Evolutionary conservation across 2,329 filamentous ascomycete species (phyloP), one percentile per base, ranked within the genome.

Genomic region (Xenoacremonium recifei): DNA sequence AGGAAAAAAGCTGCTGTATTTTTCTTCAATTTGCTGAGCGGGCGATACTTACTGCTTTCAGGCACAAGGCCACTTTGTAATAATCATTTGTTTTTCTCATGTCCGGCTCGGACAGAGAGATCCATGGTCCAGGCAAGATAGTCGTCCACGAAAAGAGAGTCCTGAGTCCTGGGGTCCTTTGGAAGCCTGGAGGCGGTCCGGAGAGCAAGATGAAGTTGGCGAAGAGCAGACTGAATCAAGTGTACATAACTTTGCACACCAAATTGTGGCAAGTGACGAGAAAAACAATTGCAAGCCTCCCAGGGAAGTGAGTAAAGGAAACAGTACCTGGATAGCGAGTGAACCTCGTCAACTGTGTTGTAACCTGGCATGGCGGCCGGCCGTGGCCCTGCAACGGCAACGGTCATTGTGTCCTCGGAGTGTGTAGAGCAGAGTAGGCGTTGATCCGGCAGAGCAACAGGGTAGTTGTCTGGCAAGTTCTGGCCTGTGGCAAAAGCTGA

Each of bases 291-390:
- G 61, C 60, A 64, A 60, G 59, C 50, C 57, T 66, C 65, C 68
- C 71, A 66, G 66, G 68, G 61, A 63, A 64, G 56, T 54, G 62
- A 63, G 58, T 54, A 63, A 69, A 71, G 64, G 64, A 70, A 73
- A 72, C 73, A 78, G 69, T 82, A 82, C 78, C 78, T 82, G 70
- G 75, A 71, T 62, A 79, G 73, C 60, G 75, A 76, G 62, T 77
- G 72, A 66, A 77, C 75, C 67, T 80, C 76, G 64, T 79, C 75
- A 66, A 72, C 61, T 58, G 71, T 69, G 58, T 69, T 76, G 70
- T 70, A 78, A 66, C 70, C 70, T 62, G 76, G 68, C 76, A 80
- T 79, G 58, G 69, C 60, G 55, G 61, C 70, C 68, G 64, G 65
- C 60, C 67, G 70, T 56, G 71, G 60, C 63, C 71, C 62, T 63